Conservation (phyloP, 441 rosid genomes). For the Jatropha multifida region DNA sequence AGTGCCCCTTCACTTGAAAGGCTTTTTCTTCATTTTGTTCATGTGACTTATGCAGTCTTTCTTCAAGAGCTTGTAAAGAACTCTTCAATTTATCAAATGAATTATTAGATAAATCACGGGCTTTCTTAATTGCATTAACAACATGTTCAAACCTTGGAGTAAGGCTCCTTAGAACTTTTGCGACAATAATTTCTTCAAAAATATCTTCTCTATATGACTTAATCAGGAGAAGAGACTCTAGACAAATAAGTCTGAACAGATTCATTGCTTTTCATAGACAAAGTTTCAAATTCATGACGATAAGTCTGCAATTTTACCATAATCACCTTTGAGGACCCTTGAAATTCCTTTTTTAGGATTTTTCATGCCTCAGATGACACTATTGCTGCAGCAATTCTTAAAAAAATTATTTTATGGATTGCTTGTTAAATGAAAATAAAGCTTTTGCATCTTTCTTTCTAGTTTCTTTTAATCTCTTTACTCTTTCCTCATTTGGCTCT, state of each 20-base stretch:
- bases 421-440: not conserved
- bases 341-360: not conserved
- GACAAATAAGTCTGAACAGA: not conserved
- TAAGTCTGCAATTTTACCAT: not conserved
- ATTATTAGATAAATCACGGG: not conserved
- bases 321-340: not conserved
- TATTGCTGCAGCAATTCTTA: conserved; percentile 3
- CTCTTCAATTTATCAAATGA: conserved; percentile 12
- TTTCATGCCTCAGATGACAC: conserved; percentile 7
- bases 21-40: not conserved
- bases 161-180: conserved; percentile 6
- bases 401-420: not conserved
- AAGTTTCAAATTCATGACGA: not conserved
- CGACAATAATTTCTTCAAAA: not conserved
- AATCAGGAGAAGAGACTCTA: not conserved
- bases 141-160: not conserved
- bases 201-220: not conserved
- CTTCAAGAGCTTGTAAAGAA: conserved; percentile 7
- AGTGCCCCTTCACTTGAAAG: not conserved
- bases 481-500: not conserved
- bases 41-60: not conserved
- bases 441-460: no score
- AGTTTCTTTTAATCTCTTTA: not conserved
- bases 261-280: not conserved
- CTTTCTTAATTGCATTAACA: not conserved